A percentile compares a stretch with the other conserved stretches of the same genome.
Evolutionary conservation across 176 grass and related monocot genomes (phyloP).

Genomic region (Bothriochloa decipiens): DNA sequence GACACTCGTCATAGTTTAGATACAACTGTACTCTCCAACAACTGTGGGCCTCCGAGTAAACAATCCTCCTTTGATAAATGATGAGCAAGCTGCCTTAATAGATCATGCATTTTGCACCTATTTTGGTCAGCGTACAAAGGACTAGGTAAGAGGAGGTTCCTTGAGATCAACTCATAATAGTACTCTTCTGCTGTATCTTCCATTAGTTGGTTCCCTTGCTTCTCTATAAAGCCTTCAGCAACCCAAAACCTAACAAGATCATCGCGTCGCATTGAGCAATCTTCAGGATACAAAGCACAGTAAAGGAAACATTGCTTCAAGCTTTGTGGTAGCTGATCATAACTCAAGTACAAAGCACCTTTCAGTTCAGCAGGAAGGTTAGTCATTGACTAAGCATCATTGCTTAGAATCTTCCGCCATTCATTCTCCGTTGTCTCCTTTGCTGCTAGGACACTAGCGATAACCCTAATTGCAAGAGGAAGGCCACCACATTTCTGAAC

Average conservation of each 20-base stretch:
- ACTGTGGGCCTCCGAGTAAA: slow-evolving; percentile 18
- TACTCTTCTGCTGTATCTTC: slow-evolving; percentile 39
- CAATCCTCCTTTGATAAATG: slow-evolving; percentile 25
- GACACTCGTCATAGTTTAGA: not conserved
- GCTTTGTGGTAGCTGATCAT: not conserved
- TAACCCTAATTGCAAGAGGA: not conserved
- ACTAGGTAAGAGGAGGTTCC: slow-evolving; percentile 30
- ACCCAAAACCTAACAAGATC: slow-evolving; percentile 35
- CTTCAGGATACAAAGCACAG: slow-evolving; percentile 18
- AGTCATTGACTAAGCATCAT: not conserved
- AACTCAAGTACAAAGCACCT: slow-evolving; percentile 9
- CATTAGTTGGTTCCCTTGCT: not conserved
- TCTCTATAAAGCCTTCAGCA: slow-evolving; percentile 36
- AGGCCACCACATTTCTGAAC: not conserved
- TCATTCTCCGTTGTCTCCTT: not conserved
- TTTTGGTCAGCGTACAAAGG: rapidly evolving
- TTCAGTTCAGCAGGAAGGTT: not conserved
- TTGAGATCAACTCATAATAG: slow-evolving; percentile 18
- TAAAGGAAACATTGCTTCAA: slow-evolving; percentile 42
- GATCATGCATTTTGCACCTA: slow-evolving; percentile 23
- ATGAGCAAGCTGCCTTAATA: slow-evolving; percentile 16
- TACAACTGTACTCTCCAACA: not conserved
- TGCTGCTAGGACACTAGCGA: not conserved
- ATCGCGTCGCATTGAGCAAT: not conserved
- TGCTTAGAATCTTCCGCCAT: not conserved